These are phyloP conservation scores for Pestalotiopsis sp. DNA, from an alignment of 2,329 filamentous ascomycete species.

Conservation along the genomic window DNA sequence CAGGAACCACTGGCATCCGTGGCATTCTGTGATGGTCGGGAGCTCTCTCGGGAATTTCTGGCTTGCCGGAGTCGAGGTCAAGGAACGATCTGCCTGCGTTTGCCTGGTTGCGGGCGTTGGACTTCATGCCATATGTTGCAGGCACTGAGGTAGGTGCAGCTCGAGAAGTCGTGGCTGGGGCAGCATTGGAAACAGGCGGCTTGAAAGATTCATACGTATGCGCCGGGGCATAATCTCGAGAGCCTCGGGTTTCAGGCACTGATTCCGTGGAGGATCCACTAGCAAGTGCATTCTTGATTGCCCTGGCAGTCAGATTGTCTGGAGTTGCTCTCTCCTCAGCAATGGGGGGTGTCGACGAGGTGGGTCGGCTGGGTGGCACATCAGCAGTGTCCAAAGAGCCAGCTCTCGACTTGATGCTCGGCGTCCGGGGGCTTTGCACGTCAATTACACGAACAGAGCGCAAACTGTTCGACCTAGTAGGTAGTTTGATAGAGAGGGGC, in stretches of 20 bases:
- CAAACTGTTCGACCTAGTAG: conserved; percentile 50
- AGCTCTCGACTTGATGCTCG: conserved; percentile 48
- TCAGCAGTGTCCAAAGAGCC: conserved; percentile 52
- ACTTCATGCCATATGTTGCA: conserved; percentile 18
- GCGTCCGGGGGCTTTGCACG: conserved; percentile 55
- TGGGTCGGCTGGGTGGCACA: conserved; percentile 30
- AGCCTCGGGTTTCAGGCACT: neutral
- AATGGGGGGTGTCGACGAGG: conserved; percentile 41
- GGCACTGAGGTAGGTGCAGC: conserved; percentile 11
- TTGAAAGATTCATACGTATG: conserved; percentile 16
- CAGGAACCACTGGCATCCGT: conserved; percentile 32
- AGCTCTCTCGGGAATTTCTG: conserved; percentile 25
- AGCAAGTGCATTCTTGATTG: conserved; percentile 20
- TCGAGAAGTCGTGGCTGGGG: neutral
- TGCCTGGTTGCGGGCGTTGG: conserved; percentile 22
- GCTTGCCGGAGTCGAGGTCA: conserved; percentile 23
- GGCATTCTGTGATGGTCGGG: conserved; percentile 24
- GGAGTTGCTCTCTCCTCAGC: conserved; percentile 40
- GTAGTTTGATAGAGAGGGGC: conserved; percentile 40
- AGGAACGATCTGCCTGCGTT: conserved; percentile 12
- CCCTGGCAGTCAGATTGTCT: conserved; percentile 12
- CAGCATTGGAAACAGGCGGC: conserved; percentile 11
- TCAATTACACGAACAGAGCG: conserved; percentile 63
- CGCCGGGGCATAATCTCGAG: neutral
- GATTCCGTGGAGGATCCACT: neutral